phyloP scores from a whole-genome alignment of 2,329 filamentous ascomycete genomes.

The Malbranchea zuffiana region DNA sequence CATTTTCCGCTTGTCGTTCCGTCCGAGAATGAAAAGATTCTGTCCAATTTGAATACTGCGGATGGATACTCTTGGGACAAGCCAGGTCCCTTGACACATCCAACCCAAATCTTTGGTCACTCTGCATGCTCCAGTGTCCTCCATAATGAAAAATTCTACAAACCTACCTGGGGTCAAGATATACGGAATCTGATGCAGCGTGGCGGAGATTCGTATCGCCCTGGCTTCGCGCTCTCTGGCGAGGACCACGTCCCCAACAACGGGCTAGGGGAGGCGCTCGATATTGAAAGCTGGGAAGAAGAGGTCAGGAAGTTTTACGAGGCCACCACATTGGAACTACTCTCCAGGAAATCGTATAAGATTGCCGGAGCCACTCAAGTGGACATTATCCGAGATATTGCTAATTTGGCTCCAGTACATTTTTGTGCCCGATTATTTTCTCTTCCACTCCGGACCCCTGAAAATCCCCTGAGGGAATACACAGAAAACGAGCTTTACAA shows the following conservation, averaged over 20 bases:
- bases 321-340: slow-evolving; percentile 13
- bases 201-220: slow-evolving; percentile 16
- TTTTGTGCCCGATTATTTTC: slow-evolving; percentile 20
- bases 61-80: slow-evolving; percentile 18
- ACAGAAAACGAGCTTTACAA: slow-evolving; percentile 45
- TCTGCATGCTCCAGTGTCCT: slow-evolving; percentile 15
- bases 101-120: slow-evolving; percentile 13
- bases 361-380: slow-evolving; percentile 29
- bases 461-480: slow-evolving; percentile 27
- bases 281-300: slow-evolving; percentile 13
- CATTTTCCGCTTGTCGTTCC: slow-evolving; percentile 21
- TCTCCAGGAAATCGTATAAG: slow-evolving; percentile 32
- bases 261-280: slow-evolving; percentile 15
- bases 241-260: slow-evolving; percentile 14
- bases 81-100: slow-evolving; percentile 11
- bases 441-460: slow-evolving; percentile 19
- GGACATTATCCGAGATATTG: slow-evolving; percentile 19
- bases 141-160: slow-evolving; percentile 18
- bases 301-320: slow-evolving; percentile 16
- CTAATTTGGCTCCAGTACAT: slow-evolving; percentile 18
- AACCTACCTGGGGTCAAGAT: slow-evolving; percentile 18
- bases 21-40: slow-evolving; percentile 19
- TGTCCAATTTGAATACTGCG: slow-evolving; percentile 15
- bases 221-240: slow-evolving; percentile 18
- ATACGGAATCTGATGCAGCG: slow-evolving; percentile 15